A percentile compares a stretch with the other conserved stretches of the same genome.
These are phyloP conservation scores for Sphagnurus paluster DNA, from an alignment of 1,284 basidiomycete species.

Conservation along the genomic window DNA sequence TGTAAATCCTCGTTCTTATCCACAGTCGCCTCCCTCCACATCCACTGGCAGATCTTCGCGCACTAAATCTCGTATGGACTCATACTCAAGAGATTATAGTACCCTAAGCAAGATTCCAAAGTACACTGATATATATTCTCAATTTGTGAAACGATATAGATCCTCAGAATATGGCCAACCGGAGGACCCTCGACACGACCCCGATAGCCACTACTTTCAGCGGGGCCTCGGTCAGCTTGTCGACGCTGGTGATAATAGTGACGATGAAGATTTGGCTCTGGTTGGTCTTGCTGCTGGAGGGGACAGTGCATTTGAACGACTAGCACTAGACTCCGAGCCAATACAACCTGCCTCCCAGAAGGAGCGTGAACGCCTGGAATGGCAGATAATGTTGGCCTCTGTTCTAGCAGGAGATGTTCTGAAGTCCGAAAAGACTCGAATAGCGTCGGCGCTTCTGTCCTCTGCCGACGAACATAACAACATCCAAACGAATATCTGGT, in stretches of 20 bases:
- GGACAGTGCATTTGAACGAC: slow-evolving; percentile 50
- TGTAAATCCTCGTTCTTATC: slow-evolving; percentile 31
- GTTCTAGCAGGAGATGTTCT: slow-evolving; percentile 92
- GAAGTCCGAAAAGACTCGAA: slow-evolving; percentile 89
- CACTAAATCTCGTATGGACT: slow-evolving; percentile 29
- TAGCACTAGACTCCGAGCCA: slow-evolving; percentile 59
- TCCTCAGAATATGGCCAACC: slow-evolving; percentile 51
- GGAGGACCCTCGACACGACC: slow-evolving; percentile 70
- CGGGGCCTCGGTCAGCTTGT: slow-evolving; percentile 68
- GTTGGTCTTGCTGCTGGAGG: slow-evolving; percentile 37
- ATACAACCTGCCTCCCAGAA: slow-evolving; percentile 64
- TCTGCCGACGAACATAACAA: slow-evolving; percentile 71
- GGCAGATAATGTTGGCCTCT: slow-evolving; percentile 93
- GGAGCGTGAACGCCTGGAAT: slow-evolving; percentile 84
- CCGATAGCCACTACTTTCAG: slow-evolving; percentile 75
- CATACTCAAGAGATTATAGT: slow-evolving; percentile 25
- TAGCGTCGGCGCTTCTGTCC: slow-evolving; percentile 71
- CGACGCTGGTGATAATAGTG: slow-evolving; percentile 70
- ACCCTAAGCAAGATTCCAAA: slow-evolving; percentile 35
- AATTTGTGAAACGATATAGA: slow-evolving; percentile 75
- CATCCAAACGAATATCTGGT: slow-evolving; percentile 76
- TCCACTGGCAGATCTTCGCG: slow-evolving; percentile 34
- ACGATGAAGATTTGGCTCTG: slow-evolving; percentile 64
- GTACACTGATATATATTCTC: slow-evolving; percentile 71
- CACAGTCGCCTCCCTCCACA: slow-evolving; percentile 29